phyloP scores from a whole-genome alignment of 768 basidiomycete species.

The Tubosaeta sp. region DNA sequence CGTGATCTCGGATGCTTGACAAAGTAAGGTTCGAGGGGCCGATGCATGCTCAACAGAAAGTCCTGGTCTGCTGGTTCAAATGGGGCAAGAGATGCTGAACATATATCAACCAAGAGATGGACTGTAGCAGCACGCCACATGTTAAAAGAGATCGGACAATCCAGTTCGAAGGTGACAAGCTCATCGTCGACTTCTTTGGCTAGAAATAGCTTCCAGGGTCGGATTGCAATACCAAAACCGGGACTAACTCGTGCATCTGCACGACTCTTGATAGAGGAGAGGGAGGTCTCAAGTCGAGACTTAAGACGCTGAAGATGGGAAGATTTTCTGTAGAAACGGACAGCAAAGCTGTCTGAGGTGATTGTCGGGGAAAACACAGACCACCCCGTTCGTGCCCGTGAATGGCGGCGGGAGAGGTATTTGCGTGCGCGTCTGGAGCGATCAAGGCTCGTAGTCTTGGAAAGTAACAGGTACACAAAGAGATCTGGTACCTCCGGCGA shows the following conservation, averaged over 20 bases:
- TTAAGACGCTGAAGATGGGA: slow-evolving; percentile 22
- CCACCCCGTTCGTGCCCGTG: slow-evolving; percentile 3
- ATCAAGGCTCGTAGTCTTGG: slow-evolving; percentile 24
- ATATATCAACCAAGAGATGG: slow-evolving; percentile 33
- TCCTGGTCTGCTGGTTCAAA: no score
- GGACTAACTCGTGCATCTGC: slow-evolving; percentile 17
- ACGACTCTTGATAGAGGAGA: no score
- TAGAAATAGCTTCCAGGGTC: no score
- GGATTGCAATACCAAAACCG: no score
- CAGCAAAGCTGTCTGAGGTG: slow-evolving; percentile 24
- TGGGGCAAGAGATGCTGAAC: no score
- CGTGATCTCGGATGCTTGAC: slow-evolving; percentile 12
- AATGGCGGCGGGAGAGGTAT: slow-evolving; percentile 32
- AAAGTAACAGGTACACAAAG: slow-evolving; percentile 40
- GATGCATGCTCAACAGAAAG: no score
- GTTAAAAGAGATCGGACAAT: background rate
- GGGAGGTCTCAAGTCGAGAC: slow-evolving; percentile 27
- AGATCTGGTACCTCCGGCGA: slow-evolving; percentile 43
- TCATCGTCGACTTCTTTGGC: slow-evolving; percentile 9
- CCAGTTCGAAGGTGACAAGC: background rate
- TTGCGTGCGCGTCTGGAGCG: slow-evolving; percentile 24
- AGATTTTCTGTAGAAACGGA: slow-evolving; percentile 28
- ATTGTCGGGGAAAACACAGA: slow-evolving; percentile 33
- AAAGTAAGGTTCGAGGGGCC: background rate
- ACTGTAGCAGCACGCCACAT: background rate